phyloP scores from a whole-genome alignment of 129 eudicot genomes.

The Escallonia herrerae region DNA sequence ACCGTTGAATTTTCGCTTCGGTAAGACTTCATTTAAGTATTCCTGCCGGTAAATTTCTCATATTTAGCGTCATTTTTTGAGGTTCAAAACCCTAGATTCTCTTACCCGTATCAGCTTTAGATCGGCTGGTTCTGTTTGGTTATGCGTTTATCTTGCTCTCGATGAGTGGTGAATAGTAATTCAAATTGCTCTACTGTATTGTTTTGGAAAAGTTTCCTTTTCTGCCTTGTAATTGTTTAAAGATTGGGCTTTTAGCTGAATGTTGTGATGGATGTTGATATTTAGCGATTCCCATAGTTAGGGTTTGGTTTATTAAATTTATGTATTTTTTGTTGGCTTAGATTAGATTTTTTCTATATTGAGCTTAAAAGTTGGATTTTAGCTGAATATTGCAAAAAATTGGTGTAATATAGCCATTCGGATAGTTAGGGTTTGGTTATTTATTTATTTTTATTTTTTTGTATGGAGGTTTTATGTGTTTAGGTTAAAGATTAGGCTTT shows the following conservation, averaged over 20 bases:
- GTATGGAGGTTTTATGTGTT: background rate
- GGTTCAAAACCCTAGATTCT: constrained; percentile 23
- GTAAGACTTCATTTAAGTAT: constrained; percentile 15
- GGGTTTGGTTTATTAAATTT: background rate
- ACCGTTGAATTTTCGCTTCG: constrained; percentile 18
- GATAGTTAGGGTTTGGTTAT: background rate
- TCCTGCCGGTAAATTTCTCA: too few relatives aligned
- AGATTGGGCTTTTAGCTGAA: background rate
- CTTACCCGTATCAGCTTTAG: constrained; percentile 17
- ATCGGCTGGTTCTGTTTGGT: constrained; percentile 14
- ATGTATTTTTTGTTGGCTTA: background rate
- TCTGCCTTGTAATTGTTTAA: background rate
- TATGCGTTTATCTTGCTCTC: constrained; percentile 7
- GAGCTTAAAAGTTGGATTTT: background rate
- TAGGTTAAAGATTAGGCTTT: constrained; percentile 1
- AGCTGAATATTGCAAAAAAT: background rate
- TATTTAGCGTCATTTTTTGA: background rate
- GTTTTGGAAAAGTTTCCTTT: constrained; percentile 1
- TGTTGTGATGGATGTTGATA: background rate
- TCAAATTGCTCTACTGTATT: background rate
- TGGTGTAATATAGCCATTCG: background rate
- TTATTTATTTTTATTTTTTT: background rate
- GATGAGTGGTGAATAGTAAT: background rate
- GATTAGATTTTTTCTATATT: too few relatives aligned
- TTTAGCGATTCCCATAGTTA: too few relatives aligned